phyloP scores from a whole-genome alignment of 495 filamentous ascomycete species.

The Tetracladium setigerum region DNA sequence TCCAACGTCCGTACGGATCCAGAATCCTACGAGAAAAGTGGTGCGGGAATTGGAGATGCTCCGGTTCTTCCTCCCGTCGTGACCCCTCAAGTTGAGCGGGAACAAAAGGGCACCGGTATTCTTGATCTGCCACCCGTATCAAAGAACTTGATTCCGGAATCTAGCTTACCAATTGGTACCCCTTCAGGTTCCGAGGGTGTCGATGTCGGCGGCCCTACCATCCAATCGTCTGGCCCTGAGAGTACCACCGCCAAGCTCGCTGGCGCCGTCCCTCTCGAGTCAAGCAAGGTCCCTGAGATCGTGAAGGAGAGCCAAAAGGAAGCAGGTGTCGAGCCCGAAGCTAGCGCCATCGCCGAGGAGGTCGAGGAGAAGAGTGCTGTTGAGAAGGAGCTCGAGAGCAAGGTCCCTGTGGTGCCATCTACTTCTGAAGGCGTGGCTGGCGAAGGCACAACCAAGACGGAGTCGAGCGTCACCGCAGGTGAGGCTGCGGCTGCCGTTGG shows the following conservation, averaged over 20 bases:
- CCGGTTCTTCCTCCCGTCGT: slow-evolving; percentile 37
- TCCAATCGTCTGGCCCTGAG: slow-evolving; percentile 59
- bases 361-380: slow-evolving; percentile 54
- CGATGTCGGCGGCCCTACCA: slow-evolving; percentile 36
- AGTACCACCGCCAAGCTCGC: slow-evolving; percentile 72
- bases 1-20: slow-evolving; percentile 60
- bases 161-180: slow-evolving; percentile 64
- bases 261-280: slow-evolving; percentile 60
- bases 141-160: slow-evolving; percentile 73
- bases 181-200: slow-evolving; percentile 16
- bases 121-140: slow-evolving; percentile 55
- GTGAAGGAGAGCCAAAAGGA: slow-evolving; percentile 61
- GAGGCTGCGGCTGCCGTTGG: slow-evolving; percentile 33
- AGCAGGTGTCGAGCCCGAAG: slow-evolving; percentile 51
- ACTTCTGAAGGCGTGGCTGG: slow-evolving; percentile 47
- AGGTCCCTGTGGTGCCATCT: slow-evolving; percentile 48
- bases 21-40: slow-evolving; percentile 68
- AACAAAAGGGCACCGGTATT: slow-evolving; percentile 41
- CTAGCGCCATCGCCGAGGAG: slow-evolving; percentile 45
- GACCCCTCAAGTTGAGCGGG: slow-evolving; percentile 35
- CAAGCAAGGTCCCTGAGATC: slow-evolving; percentile 51
- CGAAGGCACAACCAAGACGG: slow-evolving; percentile 37
- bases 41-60: slow-evolving; percentile 39
- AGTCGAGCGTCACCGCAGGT: slow-evolving; percentile 31
- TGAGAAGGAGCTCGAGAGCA: slow-evolving; percentile 51